Evolutionary conservation across 345 rosid species (phyloP).

Genomic region (Eucalyptus lansdowneana): DNA sequence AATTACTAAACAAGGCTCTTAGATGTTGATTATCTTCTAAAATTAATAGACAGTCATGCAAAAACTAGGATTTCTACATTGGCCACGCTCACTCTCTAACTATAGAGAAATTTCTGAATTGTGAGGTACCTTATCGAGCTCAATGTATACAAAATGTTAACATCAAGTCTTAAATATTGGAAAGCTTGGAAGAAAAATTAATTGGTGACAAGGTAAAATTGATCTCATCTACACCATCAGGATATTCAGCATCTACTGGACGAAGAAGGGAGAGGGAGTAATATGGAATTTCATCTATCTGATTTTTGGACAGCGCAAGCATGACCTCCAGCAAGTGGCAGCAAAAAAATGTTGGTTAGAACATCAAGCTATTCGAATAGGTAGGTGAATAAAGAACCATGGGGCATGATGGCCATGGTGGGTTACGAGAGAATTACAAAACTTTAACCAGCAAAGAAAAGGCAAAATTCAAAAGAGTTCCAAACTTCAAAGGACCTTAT

Average conservation of each 20-base stretch:
- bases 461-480: not conserved
- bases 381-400: not conserved
- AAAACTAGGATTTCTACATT: not conserved
- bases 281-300: not conserved
- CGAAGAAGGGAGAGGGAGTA: not conserved
- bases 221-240: not conserved
- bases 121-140: not conserved
- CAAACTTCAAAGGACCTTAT: constrained; percentile 32
- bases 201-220: not conserved
- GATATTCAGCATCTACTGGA: not conserved
- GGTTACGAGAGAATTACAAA: not conserved
- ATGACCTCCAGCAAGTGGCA: not conserved
- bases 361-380: not conserved
- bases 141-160: not conserved
- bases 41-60: not conserved
- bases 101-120: not conserved
- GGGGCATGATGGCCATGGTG: not conserved
- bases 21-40: not conserved
- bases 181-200: not conserved
- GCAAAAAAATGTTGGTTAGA: not conserved
- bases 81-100: not conserved
- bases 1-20: not conserved
- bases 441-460: not conserved
- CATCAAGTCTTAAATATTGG: not conserved
- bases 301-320: not conserved